Base-by-base conservation (phyloP, 1,284 basidiomycete genomes). In the Abortiporus biennis region DNA sequence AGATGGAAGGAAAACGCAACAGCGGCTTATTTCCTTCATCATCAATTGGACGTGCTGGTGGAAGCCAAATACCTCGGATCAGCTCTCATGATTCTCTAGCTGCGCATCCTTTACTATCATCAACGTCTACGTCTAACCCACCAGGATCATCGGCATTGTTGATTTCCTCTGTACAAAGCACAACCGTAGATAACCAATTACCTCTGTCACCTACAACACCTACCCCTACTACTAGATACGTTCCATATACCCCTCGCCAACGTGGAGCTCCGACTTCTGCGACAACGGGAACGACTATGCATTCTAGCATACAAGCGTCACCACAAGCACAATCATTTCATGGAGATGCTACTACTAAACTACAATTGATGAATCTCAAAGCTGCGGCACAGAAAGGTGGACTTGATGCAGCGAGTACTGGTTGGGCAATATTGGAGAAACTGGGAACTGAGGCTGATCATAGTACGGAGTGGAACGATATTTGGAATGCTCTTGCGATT, bases 391-490 rank as follows among this genome's bases (percentile, higher is more conserved):
- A 93, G 61, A 68, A 68, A 45, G 72, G 88, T 15, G 88, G 88
- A 1, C 63, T 91, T 35, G 83, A 81, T 44, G 72, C 74, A 19
- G 74, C 71, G 16, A 84, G 78, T 44, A 64, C 88, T 34, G 91
- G 91, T 1, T 92, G 88, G 88, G 78, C 78, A 15, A 88, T 94
- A 38, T 67, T 93, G 36, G 90, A 94, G 62, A 79, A 77, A 48
- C 68, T 94, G 17, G 75, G 85, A 3, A 69, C 70, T 16, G 82
- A 85, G 48, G 75, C 72, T 2, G 80, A 85, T 47, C 65, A 68
- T 37, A 64, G 62, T 12, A 55, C 66, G 6, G 86, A 89, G 37
- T 92, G 91, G 90, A 68, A 72, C 24, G 85, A 89, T 19, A 67
- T 90, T 12, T 85, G 87, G 78, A 69, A 62, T 47, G 69, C 78